Base-by-base conservation (phyloP, 1,139 yeast genomes). In the Suhomyces maxii region DNA sequence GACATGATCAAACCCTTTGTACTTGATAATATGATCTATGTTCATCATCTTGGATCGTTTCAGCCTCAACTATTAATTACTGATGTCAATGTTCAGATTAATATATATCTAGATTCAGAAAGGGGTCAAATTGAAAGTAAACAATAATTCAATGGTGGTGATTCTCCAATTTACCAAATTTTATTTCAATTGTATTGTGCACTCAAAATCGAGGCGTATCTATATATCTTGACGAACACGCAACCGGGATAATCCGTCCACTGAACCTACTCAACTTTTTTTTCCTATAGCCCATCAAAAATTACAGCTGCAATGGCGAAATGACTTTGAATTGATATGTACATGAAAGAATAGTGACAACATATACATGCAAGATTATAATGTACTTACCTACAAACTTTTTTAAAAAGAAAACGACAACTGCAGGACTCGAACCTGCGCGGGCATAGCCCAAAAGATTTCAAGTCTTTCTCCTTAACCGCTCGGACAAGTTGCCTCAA, bases 391-490 rank as follows among this genome's bases (percentile, higher is more conserved):
- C 6, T 18, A 18, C 23, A 18, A 2, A 18, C 23, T 18, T 18
- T 3, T 18, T 18, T 18, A 18, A 18, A 18, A 18, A 18, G 6
- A 60, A 58, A 58, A 56, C 78, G 79, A 74, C 79, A 73, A 69
- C 79, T 71, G 79, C 80, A 74, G 79, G 80, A 73, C 66, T 75
- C 80, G 79, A 74, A 74, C 80, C 79, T 73, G 79, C 79, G 79
- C 78, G 79, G 79, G 79, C 79, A 69, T 59, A 72, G 78, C 79
- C 79, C 79, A 75, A 73, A 71, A 75, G 79, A 73, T 73, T 73
- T 74, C 79, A 69, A 74, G 74, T 73, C 80, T 73, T 71, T 74
- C 79, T 73, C 79, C 79, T 74, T 74, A 74, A 73, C 79, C 79
- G 68, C 79, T 74, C 79, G 79, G 79, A 73, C 79, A 74, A 71